These are phyloP conservation scores for Urochloa ruziziensis DNA, from an alignment of 176 grass and related monocot species.

Conservation along the genomic window DNA sequence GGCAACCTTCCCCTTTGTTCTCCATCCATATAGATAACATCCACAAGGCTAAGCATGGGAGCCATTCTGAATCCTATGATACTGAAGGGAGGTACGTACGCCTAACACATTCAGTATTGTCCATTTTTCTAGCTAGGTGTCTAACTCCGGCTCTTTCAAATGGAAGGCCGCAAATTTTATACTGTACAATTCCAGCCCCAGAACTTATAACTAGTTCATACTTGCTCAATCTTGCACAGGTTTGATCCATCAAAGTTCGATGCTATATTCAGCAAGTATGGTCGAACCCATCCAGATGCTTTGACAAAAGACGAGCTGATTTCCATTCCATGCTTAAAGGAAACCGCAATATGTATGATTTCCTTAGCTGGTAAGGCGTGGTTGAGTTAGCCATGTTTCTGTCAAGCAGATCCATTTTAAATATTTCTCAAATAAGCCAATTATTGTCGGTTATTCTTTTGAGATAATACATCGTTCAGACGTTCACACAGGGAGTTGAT, in stretches of 20 bases:
- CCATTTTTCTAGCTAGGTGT: not conserved
- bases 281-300: constrained; percentile 43
- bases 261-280: constrained; percentile 72
- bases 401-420: not conserved
- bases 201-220: not conserved
- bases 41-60: constrained; percentile 68
- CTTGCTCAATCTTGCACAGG: constrained; percentile 2
- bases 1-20: constrained; percentile 54
- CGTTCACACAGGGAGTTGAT: no score
- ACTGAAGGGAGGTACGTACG: constrained; percentile 69
- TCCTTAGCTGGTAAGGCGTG: constrained; percentile 45
- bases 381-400: not conserved
- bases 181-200: not conserved
- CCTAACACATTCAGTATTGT: not conserved
- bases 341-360: constrained; percentile 52
- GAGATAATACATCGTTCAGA: no score
- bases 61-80: constrained; percentile 64
- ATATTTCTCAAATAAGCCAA: no score
- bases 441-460: no score
- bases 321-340: constrained; percentile 51
- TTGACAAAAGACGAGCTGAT: constrained; percentile 41
- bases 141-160: no score
- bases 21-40: constrained; percentile 66
- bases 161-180: no score
- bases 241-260: constrained; percentile 74